Evolutionary conservation across 768 basidiomycete species (phyloP), one percentile per base, ranked within the genome.

Genomic region (Leccinellum rugosiceps): DNA sequence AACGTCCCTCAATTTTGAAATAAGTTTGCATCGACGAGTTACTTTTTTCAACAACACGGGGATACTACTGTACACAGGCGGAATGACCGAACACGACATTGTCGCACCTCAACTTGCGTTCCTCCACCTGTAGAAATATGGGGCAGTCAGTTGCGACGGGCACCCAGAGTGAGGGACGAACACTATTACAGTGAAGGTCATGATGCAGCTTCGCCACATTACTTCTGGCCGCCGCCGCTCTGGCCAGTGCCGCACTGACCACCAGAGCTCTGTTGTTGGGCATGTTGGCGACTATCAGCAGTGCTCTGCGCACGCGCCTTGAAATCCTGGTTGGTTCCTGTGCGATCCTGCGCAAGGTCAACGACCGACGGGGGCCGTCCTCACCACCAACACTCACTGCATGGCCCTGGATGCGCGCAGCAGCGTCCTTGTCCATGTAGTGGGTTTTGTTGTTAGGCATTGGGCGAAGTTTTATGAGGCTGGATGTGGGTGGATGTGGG

Each of bases 361-460:
- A 50, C 26, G 5, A 46, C n/a, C 32, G 38, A 6, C 21, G 28
- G 44, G 11, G 7, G 25, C 15, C 9, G 13, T 17, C 19, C 11
- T 41, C 7, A 19, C 38, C 48, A 41, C 48, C 19, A 23, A 23
- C 2, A 38, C 53, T 51, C 50, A 58, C 59, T 10, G 60, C 26
- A 44, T 61, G 50, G 17, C 50, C 38, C 21, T 61, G 60, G 53
- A 58, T 58, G 10, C 57, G 57, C 0, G 45, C 30, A 0, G 57
- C 57, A 26, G 44, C 60, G 1, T 32, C 32, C 32, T 32, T 32
- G 6, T 2, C 4, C 31, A 31, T 31, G 9, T 28, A 7, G 6
- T 28, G 28, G 28, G 28, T 3, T 28, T 31, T 31, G 31, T 30
- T 30, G 7, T 11, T 19, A 2, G 58, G 9, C 60, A 61, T 59